Conservation (phyloP, 2,329 filamentous ascomycete species). For the Penicillium sp. region DNA sequence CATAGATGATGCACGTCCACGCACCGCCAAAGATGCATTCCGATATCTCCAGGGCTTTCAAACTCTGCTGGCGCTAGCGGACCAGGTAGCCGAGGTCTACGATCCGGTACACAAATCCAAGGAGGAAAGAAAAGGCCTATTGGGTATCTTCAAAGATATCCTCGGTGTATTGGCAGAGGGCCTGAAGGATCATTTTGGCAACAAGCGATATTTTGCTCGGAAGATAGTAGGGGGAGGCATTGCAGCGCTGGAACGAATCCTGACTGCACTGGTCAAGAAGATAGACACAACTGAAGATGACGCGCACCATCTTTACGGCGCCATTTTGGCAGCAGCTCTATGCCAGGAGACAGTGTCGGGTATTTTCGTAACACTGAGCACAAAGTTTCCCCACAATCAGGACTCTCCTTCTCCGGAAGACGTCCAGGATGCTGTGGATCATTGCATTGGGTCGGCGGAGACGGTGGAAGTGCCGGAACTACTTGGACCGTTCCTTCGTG, state of each 20-base stretch:
- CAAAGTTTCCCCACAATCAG: conserved; percentile 19
- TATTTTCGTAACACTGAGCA: conserved; percentile 48
- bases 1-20: conserved; percentile 44
- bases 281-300: conserved; percentile 42
- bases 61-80: conserved; percentile 59
- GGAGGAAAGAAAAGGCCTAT: conserved; percentile 56
- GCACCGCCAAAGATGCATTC: conserved; percentile 66
- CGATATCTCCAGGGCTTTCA: conserved; percentile 72
- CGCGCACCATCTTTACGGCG: conserved; percentile 72
- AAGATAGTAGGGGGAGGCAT: conserved; percentile 70
- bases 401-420: conserved; percentile 15
- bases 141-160: conserved; percentile 54
- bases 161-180: conserved; percentile 61
- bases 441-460: conserved; percentile 34
- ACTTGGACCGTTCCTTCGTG: conserved; percentile 31
- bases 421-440: conserved; percentile 27
- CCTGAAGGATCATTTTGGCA: conserved; percentile 71
- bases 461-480: conserved; percentile 38
- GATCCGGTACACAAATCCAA: conserved; percentile 52
- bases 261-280: conserved; percentile 57
- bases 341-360: conserved; percentile 66
- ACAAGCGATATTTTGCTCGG: conserved; percentile 75
- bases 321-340: conserved; percentile 69
- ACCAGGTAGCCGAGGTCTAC: conserved; percentile 66
- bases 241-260: conserved; percentile 62